These are phyloP conservation scores for Lactifluus pinguis DNA, from an alignment of 768 basidiomycete genomes.

Conservation along the genomic window DNA sequence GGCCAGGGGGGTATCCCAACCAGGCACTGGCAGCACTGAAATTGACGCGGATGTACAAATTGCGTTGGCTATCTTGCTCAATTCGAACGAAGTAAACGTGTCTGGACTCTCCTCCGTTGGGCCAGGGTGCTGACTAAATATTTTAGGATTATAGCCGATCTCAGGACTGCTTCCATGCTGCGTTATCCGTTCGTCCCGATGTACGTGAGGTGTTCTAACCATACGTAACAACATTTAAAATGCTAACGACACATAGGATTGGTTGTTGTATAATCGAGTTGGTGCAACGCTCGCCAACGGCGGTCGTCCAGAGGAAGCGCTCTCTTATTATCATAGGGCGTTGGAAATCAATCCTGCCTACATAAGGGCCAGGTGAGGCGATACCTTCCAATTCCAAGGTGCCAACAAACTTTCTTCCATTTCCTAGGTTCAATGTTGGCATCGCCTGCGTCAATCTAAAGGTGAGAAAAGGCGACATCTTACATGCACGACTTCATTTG, in stretches of 20 bases:
- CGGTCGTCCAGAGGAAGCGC: constrained; percentile 68
- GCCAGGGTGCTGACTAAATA: background rate
- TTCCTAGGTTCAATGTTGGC: constrained; percentile 76
- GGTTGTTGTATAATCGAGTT: constrained; percentile 86
- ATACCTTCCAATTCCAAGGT: background rate
- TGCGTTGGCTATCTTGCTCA: constrained; percentile 86
- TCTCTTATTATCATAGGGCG: constrained; percentile 79
- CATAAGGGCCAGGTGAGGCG: constrained; percentile 70
- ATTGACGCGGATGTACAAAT: constrained; percentile 95
- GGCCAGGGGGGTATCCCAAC: constrained; percentile 46
- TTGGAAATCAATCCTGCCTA: constrained; percentile 83
- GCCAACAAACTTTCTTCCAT: background rate
- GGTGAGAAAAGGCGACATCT: constrained; percentile 32
- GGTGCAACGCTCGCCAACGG: constrained; percentile 93
- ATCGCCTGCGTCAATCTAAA: constrained; percentile 86
- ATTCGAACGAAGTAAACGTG: constrained; percentile 68
- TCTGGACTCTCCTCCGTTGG: background rate
- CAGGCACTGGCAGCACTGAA: constrained; percentile 28
- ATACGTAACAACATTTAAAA: background rate
- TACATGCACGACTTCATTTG: constrained; percentile 15
- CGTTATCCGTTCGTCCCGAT: constrained; percentile 78
- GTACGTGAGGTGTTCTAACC: constrained; percentile 37
- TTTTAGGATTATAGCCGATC: constrained; percentile 82
- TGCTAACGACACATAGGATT: constrained; percentile 49
- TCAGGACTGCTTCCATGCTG: constrained; percentile 87